Conservation (phyloP, 2,329 filamentous ascomycete species). For the Monosporascus sp. region DNA sequence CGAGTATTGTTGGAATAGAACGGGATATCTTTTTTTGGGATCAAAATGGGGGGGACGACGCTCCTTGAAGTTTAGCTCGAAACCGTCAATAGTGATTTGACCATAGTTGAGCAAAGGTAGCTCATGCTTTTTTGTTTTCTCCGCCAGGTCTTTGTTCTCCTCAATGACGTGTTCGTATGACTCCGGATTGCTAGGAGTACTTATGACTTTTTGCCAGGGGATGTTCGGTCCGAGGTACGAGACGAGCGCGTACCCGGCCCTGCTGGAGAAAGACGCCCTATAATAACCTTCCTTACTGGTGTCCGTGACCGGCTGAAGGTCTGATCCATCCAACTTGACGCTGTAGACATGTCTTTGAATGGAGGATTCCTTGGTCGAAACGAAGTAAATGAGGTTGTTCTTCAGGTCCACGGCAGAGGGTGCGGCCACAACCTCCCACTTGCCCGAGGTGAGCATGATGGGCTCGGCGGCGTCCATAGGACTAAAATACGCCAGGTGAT, state of each 20-base stretch:
- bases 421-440: conserved; percentile 87
- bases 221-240: conserved; percentile 78
- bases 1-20: conserved; percentile 92
- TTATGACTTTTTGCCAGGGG: conserved; percentile 87
- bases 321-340: conserved; percentile 75
- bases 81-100: conserved; percentile 77
- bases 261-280: conserved; percentile 74
- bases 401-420: conserved; percentile 79
- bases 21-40: conserved; percentile 77
- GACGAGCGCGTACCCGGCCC: conserved; percentile 77
- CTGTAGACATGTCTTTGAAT: conserved; percentile 90
- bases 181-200: conserved; percentile 63
- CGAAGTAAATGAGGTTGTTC: conserved; percentile 86
- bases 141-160: conserved; percentile 65
- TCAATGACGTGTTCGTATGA: conserved; percentile 69
- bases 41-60: conserved; percentile 86
- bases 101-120: conserved; percentile 79
- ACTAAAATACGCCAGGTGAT: conserved; percentile 90
- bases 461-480: conserved; percentile 81
- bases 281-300: conserved; percentile 72
- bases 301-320: conserved; percentile 68
- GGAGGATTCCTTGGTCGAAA: conserved; percentile 78
- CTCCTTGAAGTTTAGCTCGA: conserved; percentile 68
- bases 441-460: conserved; percentile 76
- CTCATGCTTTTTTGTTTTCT: conserved; percentile 68